Percentiles rank a stretch among this genome's conserved stretches.
Conservation (phyloP, 2,329 filamentous ascomycete species). For the Neocatenulostroma microsporum region DNA sequence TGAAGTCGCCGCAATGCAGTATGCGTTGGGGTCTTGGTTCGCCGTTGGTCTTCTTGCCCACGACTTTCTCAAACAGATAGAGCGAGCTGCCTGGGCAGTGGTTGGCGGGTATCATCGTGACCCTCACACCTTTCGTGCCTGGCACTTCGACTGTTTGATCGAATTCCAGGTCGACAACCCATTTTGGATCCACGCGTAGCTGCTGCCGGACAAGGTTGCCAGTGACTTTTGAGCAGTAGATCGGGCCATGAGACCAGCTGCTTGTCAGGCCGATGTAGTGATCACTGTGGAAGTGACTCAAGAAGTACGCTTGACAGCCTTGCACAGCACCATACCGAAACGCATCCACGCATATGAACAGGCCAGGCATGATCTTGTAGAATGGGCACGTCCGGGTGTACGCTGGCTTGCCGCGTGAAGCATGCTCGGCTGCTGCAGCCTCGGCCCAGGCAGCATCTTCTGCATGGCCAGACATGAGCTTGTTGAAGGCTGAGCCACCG, state of each 20-base stretch:
- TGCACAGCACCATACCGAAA: slow-evolving; percentile 92
- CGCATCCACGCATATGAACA: slow-evolving; percentile 89
- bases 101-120: slow-evolving; percentile 94
- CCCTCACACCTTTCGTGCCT: slow-evolving; percentile 69
- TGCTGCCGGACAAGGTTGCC: slow-evolving; percentile 83
- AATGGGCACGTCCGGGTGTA: slow-evolving; percentile 92
- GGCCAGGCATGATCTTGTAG: slow-evolving; percentile 94
- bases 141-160: slow-evolving; percentile 72
- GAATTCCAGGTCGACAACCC: slow-evolving; percentile 77
- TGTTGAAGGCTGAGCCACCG: slow-evolving; percentile 70
- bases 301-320: slow-evolving; percentile 87
- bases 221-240: slow-evolving; percentile 92
- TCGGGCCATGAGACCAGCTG: slow-evolving; percentile 85
- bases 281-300: slow-evolving; percentile 97
- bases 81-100: slow-evolving; percentile 93
- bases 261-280: slow-evolving; percentile 89
- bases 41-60: slow-evolving; percentile 51
- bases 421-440: slow-evolving; percentile 70
- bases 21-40: slow-evolving; percentile 62
- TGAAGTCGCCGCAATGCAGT: slow-evolving; percentile 91
- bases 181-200: slow-evolving; percentile 75
- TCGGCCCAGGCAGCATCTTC: slow-evolving; percentile 86
- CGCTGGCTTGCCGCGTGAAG: slow-evolving; percentile 73
- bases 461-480: slow-evolving; percentile 84
- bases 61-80: slow-evolving; percentile 79